Conservation (phyloP, 176 grass and related monocot genomes). For the Coix lacrymajobi region DNA sequence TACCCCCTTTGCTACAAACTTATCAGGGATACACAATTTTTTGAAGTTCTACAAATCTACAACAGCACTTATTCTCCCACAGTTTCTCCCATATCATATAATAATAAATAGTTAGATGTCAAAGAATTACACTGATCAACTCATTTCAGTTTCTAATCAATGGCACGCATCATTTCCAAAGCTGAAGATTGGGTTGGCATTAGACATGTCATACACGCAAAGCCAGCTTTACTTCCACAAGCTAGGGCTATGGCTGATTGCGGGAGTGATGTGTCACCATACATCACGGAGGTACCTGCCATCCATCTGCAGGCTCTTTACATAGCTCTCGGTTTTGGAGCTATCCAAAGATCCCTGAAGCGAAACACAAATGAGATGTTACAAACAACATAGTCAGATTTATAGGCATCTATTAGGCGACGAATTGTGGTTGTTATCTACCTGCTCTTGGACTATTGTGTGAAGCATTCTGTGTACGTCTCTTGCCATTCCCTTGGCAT, state of each 20-base stretch:
- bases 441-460: slow-evolving; percentile 89
- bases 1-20: slow-evolving; percentile 35
- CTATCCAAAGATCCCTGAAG: slow-evolving; percentile 72
- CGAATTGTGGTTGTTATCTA: background rate
- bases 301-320: slow-evolving; percentile 91
- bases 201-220: background rate
- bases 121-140: slow-evolving; percentile 52
- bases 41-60: slow-evolving; percentile 42
- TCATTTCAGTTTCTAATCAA: slow-evolving; percentile 22
- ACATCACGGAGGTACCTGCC: slow-evolving; percentile 85
- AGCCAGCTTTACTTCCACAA: slow-evolving; percentile 3
- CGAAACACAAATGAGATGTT: background rate
- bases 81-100: slow-evolving; percentile 28
- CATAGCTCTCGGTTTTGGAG: slow-evolving; percentile 80
- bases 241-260: slow-evolving; percentile 11
- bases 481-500: slow-evolving; percentile 95
- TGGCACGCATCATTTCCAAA: background rate
- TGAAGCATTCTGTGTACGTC: slow-evolving; percentile 87
- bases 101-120: slow-evolving; percentile 64
- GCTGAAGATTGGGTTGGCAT: background rate
- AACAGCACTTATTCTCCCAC: slow-evolving; percentile 35
- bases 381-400: background rate
- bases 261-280: slow-evolving; percentile 43
- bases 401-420: background rate
- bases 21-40: slow-evolving; percentile 24